Conservation (phyloP, 2,329 filamentous ascomycete genomes). For the Diaporthe batatas region DNA sequence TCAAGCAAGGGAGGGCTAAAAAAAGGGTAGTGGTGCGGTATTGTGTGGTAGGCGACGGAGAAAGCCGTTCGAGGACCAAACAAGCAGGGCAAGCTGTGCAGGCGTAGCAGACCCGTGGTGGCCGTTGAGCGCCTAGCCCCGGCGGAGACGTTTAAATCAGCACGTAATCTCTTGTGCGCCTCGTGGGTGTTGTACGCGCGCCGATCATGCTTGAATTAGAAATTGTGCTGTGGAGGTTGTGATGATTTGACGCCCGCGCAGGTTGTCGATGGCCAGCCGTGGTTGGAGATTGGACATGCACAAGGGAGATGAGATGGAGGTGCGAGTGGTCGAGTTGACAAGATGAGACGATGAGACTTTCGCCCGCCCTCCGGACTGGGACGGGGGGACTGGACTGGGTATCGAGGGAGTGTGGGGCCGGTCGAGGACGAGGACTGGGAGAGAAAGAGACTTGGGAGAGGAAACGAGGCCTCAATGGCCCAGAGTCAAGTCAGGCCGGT, state of each 20-base stretch:
- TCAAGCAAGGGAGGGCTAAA: conserved; percentile 28
- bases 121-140: conserved; percentile 32
- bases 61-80: conserved; percentile 18
- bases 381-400: neutral
- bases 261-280: conserved; percentile 7
- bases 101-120: conserved; percentile 10
- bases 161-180: conserved; percentile 38
- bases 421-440: neutral
- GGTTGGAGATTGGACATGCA: conserved; percentile 33
- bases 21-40: conserved; percentile 27
- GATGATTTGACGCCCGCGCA: conserved; percentile 26
- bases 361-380: neutral
- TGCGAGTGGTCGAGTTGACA: conserved; percentile 15
- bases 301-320: conserved; percentile 31
- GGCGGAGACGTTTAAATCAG: conserved; percentile 39
- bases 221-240: conserved; percentile 41
- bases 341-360: conserved; percentile 20
- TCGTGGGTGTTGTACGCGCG: conserved; percentile 33
- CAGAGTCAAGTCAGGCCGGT: conserved; percentile 1
- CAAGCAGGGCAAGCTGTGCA: neutral
- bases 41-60: conserved; percentile 18
- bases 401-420: conserved; percentile 1
- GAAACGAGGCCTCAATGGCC: conserved; percentile 7
- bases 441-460: neutral
- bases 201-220: conserved; percentile 39